Evolutionary conservation across 306 rosid species (phyloP).

Genomic region (Medicago lupulina): DNA sequence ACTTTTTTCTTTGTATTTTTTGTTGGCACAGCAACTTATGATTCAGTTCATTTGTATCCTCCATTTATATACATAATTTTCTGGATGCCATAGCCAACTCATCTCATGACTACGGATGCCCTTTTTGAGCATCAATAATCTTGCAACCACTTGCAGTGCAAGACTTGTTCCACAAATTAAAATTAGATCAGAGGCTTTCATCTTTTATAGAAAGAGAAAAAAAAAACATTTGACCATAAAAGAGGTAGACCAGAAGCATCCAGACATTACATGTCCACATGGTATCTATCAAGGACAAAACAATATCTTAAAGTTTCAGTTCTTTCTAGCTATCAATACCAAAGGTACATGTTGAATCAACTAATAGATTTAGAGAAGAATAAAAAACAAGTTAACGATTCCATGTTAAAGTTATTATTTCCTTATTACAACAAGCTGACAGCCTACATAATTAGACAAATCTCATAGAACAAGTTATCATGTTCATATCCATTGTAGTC

Average conservation of each 20-base stretch:
- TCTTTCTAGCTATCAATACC: not conserved
- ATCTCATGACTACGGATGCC: too few relatives aligned
- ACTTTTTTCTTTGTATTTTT: too few relatives aligned
- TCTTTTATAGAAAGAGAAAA: not conserved
- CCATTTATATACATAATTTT: too few relatives aligned
- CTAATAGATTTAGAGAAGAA: slow-evolving; percentile 1
- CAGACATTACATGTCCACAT: not conserved
- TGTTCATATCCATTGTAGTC: slow-evolving; percentile 92
- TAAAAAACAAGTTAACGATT: not conserved
- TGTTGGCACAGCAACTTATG: too few relatives aligned
- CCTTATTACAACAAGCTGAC: not conserved
- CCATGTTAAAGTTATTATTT: not conserved
- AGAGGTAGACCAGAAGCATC: not conserved
- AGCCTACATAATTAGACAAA: slow-evolving; percentile 51
- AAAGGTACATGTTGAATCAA: not conserved
- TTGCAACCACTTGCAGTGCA: not conserved
- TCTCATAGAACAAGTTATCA: too few relatives aligned
- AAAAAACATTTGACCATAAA: not conserved
- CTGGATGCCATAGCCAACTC: too few relatives aligned
- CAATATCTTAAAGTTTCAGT: not conserved
- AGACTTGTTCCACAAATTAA: not conserved
- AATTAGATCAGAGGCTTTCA: not conserved
- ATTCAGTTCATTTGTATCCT: too few relatives aligned
- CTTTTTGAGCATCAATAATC: too few relatives aligned
- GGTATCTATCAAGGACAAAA: not conserved